A percentile compares a stretch with the other conserved stretches of the same genome.
phyloP scores from a whole-genome alignment of 768 basidiomycete genomes.

The Tulasnella sp. region DNA sequence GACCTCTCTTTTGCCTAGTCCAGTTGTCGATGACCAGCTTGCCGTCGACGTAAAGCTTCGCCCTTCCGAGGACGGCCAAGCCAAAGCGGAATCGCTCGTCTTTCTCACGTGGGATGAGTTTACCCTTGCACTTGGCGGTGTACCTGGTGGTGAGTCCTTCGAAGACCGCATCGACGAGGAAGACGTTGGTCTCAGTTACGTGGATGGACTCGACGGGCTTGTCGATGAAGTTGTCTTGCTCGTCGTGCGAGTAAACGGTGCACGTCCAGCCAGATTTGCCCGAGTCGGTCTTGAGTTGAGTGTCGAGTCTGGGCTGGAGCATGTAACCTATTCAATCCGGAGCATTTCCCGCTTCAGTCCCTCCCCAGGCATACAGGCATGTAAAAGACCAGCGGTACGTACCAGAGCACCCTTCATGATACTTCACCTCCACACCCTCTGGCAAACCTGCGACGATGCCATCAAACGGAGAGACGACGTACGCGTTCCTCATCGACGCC shows the following conservation, averaged over 20 bases:
- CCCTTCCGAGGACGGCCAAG: slow-evolving; percentile 31
- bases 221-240: slow-evolving; percentile 38
- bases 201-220: slow-evolving; percentile 43
- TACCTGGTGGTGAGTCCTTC: slow-evolving; percentile 48
- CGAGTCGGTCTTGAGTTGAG: slow-evolving; percentile 43
- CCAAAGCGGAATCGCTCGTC: slow-evolving; percentile 33
- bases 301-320: slow-evolving; percentile 59
- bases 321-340: slow-evolving; percentile 44
- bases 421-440: slow-evolving; percentile 43
- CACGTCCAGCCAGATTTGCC: slow-evolving; percentile 57
- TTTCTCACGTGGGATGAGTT: slow-evolving; percentile 36
- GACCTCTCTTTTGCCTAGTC: slow-evolving; percentile 60
- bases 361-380: too few relatives aligned
- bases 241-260: slow-evolving; percentile 53
- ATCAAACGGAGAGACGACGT: slow-evolving; percentile 57
- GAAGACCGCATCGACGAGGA: slow-evolving; percentile 59
- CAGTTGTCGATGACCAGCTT: slow-evolving; percentile 58
- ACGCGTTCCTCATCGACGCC: slow-evolving; percentile 48
- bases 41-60: slow-evolving; percentile 53
- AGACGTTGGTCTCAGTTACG: slow-evolving; percentile 41
- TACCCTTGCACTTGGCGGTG: slow-evolving; percentile 50
- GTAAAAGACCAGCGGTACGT: slow-evolving; percentile 24
- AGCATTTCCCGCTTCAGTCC: too few relatives aligned
- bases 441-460: slow-evolving; percentile 49
- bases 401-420: slow-evolving; percentile 61